These are phyloP conservation scores for Loxodes magnus DNA, from an alignment of 73 alveolate species.

Conservation along the genomic window DNA sequence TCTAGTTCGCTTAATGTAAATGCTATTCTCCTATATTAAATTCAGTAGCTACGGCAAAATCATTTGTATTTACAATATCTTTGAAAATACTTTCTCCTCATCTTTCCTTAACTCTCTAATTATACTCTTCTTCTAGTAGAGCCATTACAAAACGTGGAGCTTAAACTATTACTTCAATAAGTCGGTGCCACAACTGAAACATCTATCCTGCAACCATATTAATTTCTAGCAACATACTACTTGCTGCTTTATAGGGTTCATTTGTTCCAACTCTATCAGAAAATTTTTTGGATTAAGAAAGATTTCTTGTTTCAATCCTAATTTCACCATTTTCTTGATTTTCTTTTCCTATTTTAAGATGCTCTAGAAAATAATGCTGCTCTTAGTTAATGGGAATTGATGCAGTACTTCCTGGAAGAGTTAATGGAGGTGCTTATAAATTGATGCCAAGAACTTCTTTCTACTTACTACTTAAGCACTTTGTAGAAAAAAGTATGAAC, in stretches of 20 bases:
- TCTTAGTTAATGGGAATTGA: neutral
- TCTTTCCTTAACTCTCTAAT: slow-evolving; percentile 5
- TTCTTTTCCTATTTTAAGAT: neutral
- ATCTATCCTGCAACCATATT: slow-evolving; percentile 9
- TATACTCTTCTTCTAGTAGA: neutral
- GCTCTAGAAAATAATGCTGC: no score
- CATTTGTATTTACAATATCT: slow-evolving; percentile 20
- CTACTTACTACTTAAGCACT: no score
- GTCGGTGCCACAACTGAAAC: neutral
- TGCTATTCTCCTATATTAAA: slow-evolving; percentile 32
- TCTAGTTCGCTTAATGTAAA: slow-evolving; percentile 26
- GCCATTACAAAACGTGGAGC: neutral
- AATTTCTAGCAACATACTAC: neutral
- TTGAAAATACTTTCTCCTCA: slow-evolving; percentile 19
- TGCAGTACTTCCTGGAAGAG: neutral
- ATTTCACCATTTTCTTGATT: neutral
- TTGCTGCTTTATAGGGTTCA: neutral
- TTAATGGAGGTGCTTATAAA: neutral
- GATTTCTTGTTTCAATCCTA: neutral
- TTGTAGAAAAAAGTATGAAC: no score
- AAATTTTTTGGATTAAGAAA: neutral
- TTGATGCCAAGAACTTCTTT: neutral
- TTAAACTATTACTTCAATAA: neutral
- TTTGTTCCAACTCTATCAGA: neutral
- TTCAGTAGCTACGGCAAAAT: slow-evolving; percentile 38